These are phyloP conservation scores for Ceratobasidium sp. DNA, from an alignment of 1,284 basidiomycete species.

Conservation along the genomic window DNA sequence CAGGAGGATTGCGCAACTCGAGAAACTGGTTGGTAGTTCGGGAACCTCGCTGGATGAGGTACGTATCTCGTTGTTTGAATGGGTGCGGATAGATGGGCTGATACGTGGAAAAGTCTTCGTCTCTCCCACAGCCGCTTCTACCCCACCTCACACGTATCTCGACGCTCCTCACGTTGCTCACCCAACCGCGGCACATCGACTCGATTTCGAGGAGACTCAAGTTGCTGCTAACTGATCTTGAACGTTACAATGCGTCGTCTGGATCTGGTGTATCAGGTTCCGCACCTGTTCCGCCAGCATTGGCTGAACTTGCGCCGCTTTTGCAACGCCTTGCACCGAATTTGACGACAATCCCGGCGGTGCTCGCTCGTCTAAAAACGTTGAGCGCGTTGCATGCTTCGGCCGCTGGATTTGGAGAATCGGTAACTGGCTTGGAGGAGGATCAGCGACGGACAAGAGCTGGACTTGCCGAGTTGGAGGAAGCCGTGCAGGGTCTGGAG, in stretches of 20 bases:
- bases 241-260: slow-evolving; percentile 64
- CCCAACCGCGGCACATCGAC: slow-evolving; percentile 95
- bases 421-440: slow-evolving; percentile 65
- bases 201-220: slow-evolving; percentile 95
- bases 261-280: slow-evolving; percentile 22
- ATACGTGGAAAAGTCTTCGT: slow-evolving; percentile 52
- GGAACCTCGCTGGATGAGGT: slow-evolving; percentile 77
- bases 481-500: slow-evolving; percentile 75
- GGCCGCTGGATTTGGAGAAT: slow-evolving; percentile 69
- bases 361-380: slow-evolving; percentile 87
- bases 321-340: slow-evolving; percentile 85
- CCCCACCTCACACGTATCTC: slow-evolving; percentile 84
- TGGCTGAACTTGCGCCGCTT: slow-evolving; percentile 72
- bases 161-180: slow-evolving; percentile 84
- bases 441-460: slow-evolving; percentile 70
- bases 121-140: slow-evolving; percentile 80
- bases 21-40: slow-evolving; percentile 79
- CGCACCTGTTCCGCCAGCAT: slow-evolving; percentile 40
- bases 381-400: slow-evolving; percentile 83
- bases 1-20: slow-evolving; percentile 77
- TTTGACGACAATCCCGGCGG: slow-evolving; percentile 88
- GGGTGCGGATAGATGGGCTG: slow-evolving; percentile 16
- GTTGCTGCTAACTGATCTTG: slow-evolving; percentile 89
- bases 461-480: slow-evolving; percentile 70
- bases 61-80: slow-evolving; percentile 42